phyloP scores from a whole-genome alignment of 306 rosid genomes.

The Abrus pulchellus region DNA sequence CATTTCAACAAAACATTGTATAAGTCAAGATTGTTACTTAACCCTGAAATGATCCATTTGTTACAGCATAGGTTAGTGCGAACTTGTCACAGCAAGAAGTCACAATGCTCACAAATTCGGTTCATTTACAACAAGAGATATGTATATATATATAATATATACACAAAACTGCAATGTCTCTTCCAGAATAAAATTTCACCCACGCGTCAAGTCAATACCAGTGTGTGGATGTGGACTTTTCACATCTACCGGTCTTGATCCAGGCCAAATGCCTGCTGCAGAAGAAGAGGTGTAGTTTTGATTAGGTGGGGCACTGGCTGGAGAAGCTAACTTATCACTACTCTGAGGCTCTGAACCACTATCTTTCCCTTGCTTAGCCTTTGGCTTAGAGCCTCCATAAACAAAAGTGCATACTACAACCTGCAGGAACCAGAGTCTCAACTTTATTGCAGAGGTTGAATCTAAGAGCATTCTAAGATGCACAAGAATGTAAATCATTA shows the following conservation, averaged over 20 bases:
- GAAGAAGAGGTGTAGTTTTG: slow-evolving; percentile 71
- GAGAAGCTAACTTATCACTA: slow-evolving; percentile 64
- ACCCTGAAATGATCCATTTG: slow-evolving; percentile 53
- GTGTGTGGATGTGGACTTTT: slow-evolving; percentile 71
- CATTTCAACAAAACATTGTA: slow-evolving; percentile 4
- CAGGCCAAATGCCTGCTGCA: slow-evolving; percentile 69
- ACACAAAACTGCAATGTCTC: slow-evolving; percentile 77
- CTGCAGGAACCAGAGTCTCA: slow-evolving; percentile 59
- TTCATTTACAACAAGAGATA: slow-evolving; percentile 74
- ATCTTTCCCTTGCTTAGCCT: slow-evolving; percentile 64
- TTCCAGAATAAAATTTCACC: slow-evolving; percentile 63
- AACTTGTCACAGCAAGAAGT: slow-evolving; percentile 58
- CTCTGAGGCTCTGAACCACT: slow-evolving; percentile 63
- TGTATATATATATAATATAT: slow-evolving; percentile 63
- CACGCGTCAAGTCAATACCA: slow-evolving; percentile 93
- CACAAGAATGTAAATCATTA: background rate
- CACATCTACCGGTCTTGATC: slow-evolving; percentile 61
- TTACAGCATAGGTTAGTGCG: slow-evolving; percentile 61
- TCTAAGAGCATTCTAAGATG: slow-evolving; percentile 23
- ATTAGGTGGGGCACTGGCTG: slow-evolving; percentile 59
- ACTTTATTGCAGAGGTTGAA: background rate
- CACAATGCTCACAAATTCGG: slow-evolving; percentile 60
- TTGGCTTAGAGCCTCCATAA: slow-evolving; percentile 73
- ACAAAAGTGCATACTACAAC: slow-evolving; percentile 91
- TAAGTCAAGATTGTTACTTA: slow-evolving; percentile 42